Evolutionary conservation across 2,329 filamentous ascomycete species (phyloP).

Genomic region (Stagonosporopsis tanaceti): DNA sequence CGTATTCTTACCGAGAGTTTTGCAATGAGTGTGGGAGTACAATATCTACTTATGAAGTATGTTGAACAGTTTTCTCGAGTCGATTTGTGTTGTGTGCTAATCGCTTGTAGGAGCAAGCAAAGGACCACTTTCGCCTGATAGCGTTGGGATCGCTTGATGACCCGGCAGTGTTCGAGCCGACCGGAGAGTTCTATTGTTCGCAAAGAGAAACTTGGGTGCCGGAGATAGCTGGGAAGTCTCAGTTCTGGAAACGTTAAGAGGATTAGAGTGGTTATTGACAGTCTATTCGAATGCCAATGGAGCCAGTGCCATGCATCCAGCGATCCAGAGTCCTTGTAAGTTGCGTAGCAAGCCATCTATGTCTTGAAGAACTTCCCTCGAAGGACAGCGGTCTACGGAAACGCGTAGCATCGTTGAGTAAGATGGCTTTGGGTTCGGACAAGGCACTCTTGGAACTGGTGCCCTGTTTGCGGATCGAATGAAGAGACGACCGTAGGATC

Average conservation of each 20-base stretch:
- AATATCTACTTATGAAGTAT: constrained; percentile 59
- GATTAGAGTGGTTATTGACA: background rate
- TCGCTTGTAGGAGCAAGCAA: constrained; percentile 29
- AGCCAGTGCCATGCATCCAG: background rate
- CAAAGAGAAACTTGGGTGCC: constrained; percentile 33
- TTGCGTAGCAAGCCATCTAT: too few species aligned
- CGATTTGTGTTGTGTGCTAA: background rate
- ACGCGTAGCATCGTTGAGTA: too few species aligned
- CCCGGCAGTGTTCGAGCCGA: constrained; percentile 34
- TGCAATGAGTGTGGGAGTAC: constrained; percentile 61
- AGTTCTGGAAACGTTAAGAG: constrained; percentile 14
- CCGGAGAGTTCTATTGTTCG: constrained; percentile 79
- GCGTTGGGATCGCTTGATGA: constrained; percentile 36
- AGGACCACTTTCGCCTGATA: constrained; percentile 34
- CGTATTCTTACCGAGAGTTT: constrained; percentile 59
- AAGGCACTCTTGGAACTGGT: too few species aligned
- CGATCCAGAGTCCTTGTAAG: too few species aligned
- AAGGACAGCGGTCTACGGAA: too few species aligned
- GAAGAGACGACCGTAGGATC: too few species aligned
- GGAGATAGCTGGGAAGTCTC: constrained; percentile 31
- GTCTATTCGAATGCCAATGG: background rate
- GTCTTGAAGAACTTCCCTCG: too few species aligned
- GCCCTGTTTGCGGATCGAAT: too few species aligned
- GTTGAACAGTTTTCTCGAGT: background rate
- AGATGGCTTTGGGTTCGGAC: too few species aligned